phyloP scores from a whole-genome alignment of 225 moss, liverwort and hornwort species.

The Neckera pumila region DNA sequence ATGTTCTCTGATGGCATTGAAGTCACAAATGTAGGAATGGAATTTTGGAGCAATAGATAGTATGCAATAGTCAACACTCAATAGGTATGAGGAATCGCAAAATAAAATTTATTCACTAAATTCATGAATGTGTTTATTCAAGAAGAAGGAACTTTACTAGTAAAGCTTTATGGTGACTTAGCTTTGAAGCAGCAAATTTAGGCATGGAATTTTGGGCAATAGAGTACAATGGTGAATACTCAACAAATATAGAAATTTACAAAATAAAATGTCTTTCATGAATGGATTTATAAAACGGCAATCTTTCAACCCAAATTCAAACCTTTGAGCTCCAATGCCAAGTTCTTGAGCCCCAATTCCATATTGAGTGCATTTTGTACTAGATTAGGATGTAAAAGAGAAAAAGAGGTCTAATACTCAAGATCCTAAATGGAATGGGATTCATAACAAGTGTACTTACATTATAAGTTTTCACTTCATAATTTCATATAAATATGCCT shows the following conservation, averaged over 20 bases:
- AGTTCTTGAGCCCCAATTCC: not conserved
- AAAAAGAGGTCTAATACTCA: fast-evolving
- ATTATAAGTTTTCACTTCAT: not conserved
- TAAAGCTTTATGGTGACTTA: too few species aligned
- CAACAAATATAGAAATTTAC: not conserved
- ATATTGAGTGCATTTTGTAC: not conserved
- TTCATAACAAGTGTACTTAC: fast-evolving
- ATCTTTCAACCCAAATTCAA: not conserved
- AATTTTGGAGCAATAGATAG: not conserved
- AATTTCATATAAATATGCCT: not conserved
- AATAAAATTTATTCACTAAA: too few species aligned
- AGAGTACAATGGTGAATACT: not conserved
- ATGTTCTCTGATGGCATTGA: not conserved
- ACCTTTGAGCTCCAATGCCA: not conserved
- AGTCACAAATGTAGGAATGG: not conserved
- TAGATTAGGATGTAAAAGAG: not conserved
- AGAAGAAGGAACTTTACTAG: not conserved
- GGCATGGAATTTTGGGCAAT: not conserved
- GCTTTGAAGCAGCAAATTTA: not conserved
- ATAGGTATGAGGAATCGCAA: not conserved
- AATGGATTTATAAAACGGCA: not conserved
- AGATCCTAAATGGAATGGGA: not conserved
- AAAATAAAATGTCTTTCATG: not conserved
- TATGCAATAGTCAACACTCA: not conserved
- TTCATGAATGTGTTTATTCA: too few species aligned